Evolutionary conservation across 768 basidiomycete species (phyloP), one percentile per base, ranked within the genome.

Genomic region (Naganishia onofrii): DNA sequence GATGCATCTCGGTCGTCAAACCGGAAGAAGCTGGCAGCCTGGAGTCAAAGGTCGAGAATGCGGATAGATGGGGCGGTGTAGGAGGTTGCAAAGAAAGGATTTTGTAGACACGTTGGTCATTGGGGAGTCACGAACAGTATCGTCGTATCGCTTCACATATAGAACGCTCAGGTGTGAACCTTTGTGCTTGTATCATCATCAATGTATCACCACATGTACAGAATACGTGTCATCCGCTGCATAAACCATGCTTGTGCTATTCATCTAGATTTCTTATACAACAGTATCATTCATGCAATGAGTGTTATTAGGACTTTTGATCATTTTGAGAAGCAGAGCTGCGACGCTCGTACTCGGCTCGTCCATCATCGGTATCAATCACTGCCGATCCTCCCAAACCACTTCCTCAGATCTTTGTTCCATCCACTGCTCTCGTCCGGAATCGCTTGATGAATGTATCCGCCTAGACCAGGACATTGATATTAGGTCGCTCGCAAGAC

Each of bases 391-490:
- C 54, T 5, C 4, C 1, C 54, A 3, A 17, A 31, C 21, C 31
- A 17, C 36, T 2, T 3, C n/a, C 15, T 36, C 23, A 63, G 23
- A 38, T 46, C n/a, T 42, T 36, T 26, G 60, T 63, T 26, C 42
- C 38, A 63, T 63, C 60, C 2, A 44, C 38, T 6, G 60, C 23
- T 42, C 26, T 63, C 23, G 60, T 63, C 15, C 60, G 36, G 26
- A 63, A 63, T 34, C 60, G 36, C 42, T 63, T 63, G 17, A 63
- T 10, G 21, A 63, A 63, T 26, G 60, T 63, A 44, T 63, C 60
- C 23, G 60, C 60, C 60, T 63, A 29, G 6, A 31, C 36, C 9
- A 28, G 7, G 4, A 8, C 17, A 46, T 46, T 23, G 19, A 29
- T 15, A 42, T 42, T 42, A 42, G 42, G 15, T 42, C 15, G 9